Percentiles rank a stretch among this genome's conserved stretches.
Evolutionary conservation across 257 asterid genomes (phyloP).

Genomic region (Capsicum baccatum): DNA sequence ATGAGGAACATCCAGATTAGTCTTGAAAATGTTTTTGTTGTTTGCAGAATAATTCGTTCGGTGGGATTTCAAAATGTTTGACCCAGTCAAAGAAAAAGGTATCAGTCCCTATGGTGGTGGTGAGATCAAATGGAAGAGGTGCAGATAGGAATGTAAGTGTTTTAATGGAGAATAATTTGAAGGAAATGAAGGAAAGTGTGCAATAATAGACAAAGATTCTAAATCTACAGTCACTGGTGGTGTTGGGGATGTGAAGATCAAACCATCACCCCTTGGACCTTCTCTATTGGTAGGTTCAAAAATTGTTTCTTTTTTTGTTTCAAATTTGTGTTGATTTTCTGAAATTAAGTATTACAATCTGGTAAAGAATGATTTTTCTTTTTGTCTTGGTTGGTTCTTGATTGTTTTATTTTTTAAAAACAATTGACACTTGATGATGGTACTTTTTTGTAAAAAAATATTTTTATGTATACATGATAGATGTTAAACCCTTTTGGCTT

Average conservation of each 20-base stretch:
- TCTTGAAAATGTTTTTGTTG: neutral
- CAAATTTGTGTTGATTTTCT: neutral
- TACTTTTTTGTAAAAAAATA: too few species aligned
- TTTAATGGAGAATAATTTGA: conserved; percentile 57
- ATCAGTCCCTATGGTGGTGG: conserved; percentile 53
- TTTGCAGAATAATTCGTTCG: conserved; percentile 64
- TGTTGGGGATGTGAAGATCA: conserved; percentile 78
- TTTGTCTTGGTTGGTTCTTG: neutral
- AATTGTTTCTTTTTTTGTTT: neutral
- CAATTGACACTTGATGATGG: too few species aligned
- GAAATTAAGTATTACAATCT: neutral
- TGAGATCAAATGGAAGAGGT: conserved; percentile 66
- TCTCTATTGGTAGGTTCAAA: conserved; percentile 68
- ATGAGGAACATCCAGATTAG: neutral
- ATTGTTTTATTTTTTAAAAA: neutral
- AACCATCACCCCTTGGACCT: conserved; percentile 73
- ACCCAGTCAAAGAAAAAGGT: conserved; percentile 52
- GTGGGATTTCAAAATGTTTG: conserved; percentile 65
- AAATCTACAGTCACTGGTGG: conserved; percentile 64
- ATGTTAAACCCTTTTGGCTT: too few species aligned
- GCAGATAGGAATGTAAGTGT: conserved; percentile 64
- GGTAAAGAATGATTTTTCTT: neutral
- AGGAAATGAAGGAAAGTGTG: conserved; percentile 27
- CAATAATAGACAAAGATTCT: conserved; percentile 36
- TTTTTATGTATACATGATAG: neutral